Base-by-base conservation (phyloP, 176 grass and related monocot species). In the Lolium multiflorum region DNA sequence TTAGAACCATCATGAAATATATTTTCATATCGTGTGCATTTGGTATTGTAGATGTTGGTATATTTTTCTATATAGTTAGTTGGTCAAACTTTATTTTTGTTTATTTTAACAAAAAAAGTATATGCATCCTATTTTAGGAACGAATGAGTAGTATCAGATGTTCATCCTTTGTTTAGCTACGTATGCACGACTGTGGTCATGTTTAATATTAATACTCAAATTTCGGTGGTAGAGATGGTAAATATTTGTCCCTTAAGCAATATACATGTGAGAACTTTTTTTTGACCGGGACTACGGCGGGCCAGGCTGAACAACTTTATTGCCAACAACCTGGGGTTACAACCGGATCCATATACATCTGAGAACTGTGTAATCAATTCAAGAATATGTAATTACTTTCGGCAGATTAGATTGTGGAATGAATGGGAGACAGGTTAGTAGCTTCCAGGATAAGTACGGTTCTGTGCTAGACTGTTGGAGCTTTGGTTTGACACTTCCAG, bases 211-310 rank as follows among this genome's bases (percentile, higher is more conserved):
- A 39, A 11, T 70, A 41, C 16, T 41, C 41, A 14, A 51, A 39
- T 70, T 50, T 83, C 18, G 46, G 41, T 72, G 11, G 72, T 77
- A 68, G 15, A 20, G 39, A 83, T 77, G 61, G 25, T 60, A 70
- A 46, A n/a, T 81, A 8, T 55, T 57, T 6, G 26, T n/a, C n/a
- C 46, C 14, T 43, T 4, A 59, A 15, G 31, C 1, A 41, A 25
- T 17, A 1, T 12, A 65, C 61, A 20, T 54, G 44, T 80, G 76
- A 28, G 15, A 76, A 47, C 46, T 0, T n/a, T n/a, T n/a, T n/a
- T n/a, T n/a, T n/a, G n/a, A n/a, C n/a, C n/a, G n/a, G n/a, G n/a
- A n/a, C n/a, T n/a, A n/a, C n/a, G n/a, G n/a, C n/a, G n/a, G n/a
- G n/a, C n/a, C n/a, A n/a, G n/a, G n/a, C n/a, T n/a, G n/a, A n/a